Percentiles rank a stretch among this genome's conserved stretches.
These are phyloP conservation scores for Zygosaccharomyces pseudorouxii DNA, from an alignment of 805 yeast genomes.

Conservation along the genomic window DNA sequence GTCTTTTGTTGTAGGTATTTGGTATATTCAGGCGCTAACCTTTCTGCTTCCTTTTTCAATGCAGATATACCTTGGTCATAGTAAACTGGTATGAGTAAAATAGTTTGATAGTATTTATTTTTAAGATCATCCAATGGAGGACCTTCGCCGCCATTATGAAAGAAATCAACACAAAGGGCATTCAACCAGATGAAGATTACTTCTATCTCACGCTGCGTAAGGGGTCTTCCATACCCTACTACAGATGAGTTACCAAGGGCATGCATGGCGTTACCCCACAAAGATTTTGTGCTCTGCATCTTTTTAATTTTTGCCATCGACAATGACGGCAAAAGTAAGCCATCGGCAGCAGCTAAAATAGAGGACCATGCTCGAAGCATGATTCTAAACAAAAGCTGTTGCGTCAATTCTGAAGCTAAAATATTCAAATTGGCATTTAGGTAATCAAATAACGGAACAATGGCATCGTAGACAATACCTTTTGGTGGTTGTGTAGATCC, in stretches of 20 bases:
- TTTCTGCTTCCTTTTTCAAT: slow-evolving; percentile 55
- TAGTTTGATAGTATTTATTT: slow-evolving; percentile 57
- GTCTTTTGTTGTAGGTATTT: slow-evolving; percentile 42
- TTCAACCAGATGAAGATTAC: slow-evolving; percentile 68
- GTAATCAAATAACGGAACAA: slow-evolving; percentile 70
- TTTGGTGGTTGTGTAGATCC: slow-evolving; percentile 43
- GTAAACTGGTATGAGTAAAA: slow-evolving; percentile 58
- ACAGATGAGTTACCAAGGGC: slow-evolving; percentile 37
- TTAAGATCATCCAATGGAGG: slow-evolving; percentile 64
- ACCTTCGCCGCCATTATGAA: slow-evolving; percentile 77
- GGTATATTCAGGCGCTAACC: slow-evolving; percentile 51
- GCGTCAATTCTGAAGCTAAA: slow-evolving; percentile 54
- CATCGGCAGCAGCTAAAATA: slow-evolving; percentile 64
- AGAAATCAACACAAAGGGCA: slow-evolving; percentile 62
- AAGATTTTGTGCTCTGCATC: slow-evolving; percentile 35
- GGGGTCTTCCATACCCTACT: slow-evolving; percentile 49
- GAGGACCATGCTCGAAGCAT: slow-evolving; percentile 81
- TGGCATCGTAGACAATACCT: slow-evolving; percentile 54
- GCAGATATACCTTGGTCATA: slow-evolving; percentile 49
- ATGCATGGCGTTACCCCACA: slow-evolving; percentile 46
- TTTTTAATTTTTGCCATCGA: slow-evolving; percentile 38
- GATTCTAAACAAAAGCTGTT: slow-evolving; percentile 52
- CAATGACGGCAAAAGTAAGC: slow-evolving; percentile 67
- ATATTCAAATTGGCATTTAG: slow-evolving; percentile 63
- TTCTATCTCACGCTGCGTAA: slow-evolving; percentile 59